Evolutionary conservation across 768 basidiomycete species (phyloP).

Genomic region (Phylloporus sp.): DNA sequence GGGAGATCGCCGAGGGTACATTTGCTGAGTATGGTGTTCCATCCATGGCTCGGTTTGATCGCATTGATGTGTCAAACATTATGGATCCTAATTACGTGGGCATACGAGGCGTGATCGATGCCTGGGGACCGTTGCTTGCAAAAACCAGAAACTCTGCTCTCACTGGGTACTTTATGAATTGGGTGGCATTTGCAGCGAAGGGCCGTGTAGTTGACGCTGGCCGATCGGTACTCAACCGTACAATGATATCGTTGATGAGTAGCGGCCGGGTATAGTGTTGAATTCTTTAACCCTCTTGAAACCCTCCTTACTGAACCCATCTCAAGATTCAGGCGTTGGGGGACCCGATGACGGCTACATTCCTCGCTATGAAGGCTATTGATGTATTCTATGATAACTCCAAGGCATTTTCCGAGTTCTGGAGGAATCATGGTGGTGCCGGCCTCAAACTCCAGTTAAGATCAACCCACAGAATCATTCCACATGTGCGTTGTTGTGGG

Average conservation of each 20-base stretch:
- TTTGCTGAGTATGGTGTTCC: slow-evolving; percentile 20
- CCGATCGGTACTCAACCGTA: neutral
- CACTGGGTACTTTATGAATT: slow-evolving; percentile 48
- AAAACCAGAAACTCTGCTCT: slow-evolving; percentile 31
- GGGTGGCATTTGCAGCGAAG: slow-evolving; percentile 21
- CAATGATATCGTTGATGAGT: slow-evolving; percentile 12
- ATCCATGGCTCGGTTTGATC: slow-evolving; percentile 35
- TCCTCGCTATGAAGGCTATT: slow-evolving; percentile 8
- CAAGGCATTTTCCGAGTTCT: slow-evolving; percentile 32
- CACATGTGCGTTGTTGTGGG: slow-evolving; percentile 34
- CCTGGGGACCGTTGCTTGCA: slow-evolving; percentile 40
- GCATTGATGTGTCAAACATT: slow-evolving; percentile 49
- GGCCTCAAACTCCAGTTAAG: slow-evolving; percentile 20
- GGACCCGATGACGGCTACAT: neutral
- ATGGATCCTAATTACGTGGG: slow-evolving; percentile 42
- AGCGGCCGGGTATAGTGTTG: slow-evolving; percentile 14
- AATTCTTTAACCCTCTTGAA: neutral
- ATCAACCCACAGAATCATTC: slow-evolving; percentile 33
- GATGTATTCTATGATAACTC: slow-evolving; percentile 37
- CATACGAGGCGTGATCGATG: slow-evolving; percentile 27
- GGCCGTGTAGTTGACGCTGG: slow-evolving; percentile 9
- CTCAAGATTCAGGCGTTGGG: slow-evolving; percentile 7
- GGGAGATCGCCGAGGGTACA: slow-evolving; percentile 27
- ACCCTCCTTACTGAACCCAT: neutral
- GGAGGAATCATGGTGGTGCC: slow-evolving; percentile 28